A percentile compares a stretch with the other conserved stretches of the same genome.
Evolutionary conservation across 352 stramenopile species (phyloP).

Genomic region (Lagenidium giganteum): DNA sequence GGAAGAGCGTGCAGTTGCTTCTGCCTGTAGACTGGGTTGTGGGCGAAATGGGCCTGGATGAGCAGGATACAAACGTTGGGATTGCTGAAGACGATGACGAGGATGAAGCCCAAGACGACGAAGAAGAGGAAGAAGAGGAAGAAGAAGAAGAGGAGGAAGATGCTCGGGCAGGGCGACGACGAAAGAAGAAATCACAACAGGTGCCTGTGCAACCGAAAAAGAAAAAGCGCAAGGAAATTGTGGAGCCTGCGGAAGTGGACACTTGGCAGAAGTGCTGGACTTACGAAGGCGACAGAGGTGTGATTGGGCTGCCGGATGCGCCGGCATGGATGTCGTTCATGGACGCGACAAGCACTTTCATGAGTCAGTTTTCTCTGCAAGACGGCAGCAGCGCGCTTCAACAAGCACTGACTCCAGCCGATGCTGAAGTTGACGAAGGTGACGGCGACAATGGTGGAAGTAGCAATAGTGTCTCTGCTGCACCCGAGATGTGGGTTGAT

Average conservation of each 20-base stretch:
- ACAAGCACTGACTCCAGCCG: too few relatives aligned
- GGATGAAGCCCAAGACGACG: slow-evolving; percentile 27
- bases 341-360: too few relatives aligned
- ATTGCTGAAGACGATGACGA: slow-evolving; percentile 21
- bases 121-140: slow-evolving; percentile 35
- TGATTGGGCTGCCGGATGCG: too few relatives aligned
- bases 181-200: too few relatives aligned
- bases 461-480: not conserved
- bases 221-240: slow-evolving; percentile 15
- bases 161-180: slow-evolving; percentile 10
- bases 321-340: too few relatives aligned
- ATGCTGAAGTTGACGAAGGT: too few relatives aligned
- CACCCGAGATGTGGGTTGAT: not conserved
- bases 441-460: not conserved
- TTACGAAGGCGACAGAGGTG: slow-evolving; percentile 47
- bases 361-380: too few relatives aligned
- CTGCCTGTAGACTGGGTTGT: slow-evolving; percentile 63
- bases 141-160: slow-evolving; percentile 27
- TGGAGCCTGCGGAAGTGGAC: slow-evolving; percentile 27
- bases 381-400: too few relatives aligned
- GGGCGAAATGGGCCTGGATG: slow-evolving; percentile 39
- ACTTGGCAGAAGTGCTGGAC: slow-evolving; percentile 19
- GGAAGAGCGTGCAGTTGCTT: slow-evolving; percentile 44
- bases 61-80: slow-evolving; percentile 20
- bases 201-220: slow-evolving; percentile 6